Evolutionary conservation across 2,329 filamentous ascomycete species (phyloP), one percentile per base, ranked within the genome.

Genomic region (Aspergillus piperis): DNA sequence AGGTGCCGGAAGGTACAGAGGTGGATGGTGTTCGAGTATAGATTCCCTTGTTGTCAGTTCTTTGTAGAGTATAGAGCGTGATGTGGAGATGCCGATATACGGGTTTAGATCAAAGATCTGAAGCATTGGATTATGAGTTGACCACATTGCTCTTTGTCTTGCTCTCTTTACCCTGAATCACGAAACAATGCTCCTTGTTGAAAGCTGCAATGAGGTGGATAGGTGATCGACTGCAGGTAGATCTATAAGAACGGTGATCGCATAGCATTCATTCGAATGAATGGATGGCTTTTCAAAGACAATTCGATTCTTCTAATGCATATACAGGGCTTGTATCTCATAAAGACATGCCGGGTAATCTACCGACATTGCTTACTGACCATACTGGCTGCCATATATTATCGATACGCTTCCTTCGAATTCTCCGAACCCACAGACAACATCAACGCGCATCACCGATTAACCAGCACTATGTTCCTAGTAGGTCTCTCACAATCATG

Each of bases 1-100:
- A 75, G 66, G 72, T 74, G 15, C 67, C 71, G 1, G 66, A 64
- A 49, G 74, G 71, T 13, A 66, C 69, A 54, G 73, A 76, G 60
- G 68, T 75, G 11, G 60, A 73, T 30, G 75, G 73, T 2, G 65
- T 66, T 8, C 69, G 73, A 15, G 59, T 60, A 59, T 66, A 59
- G 60, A 58, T 8, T 36, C 15, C 32, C 21, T 32, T 36, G 42
- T 36, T 21, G 21, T 21, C 32, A 36, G 44, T 21, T 42, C 11
- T 52, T 52, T 32, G 23, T 57, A 36, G 32, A 51, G 47, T 57
- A 57, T 39, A 44, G 39, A 54, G 17, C 17, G 23, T 25, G 41
- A 44, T 21, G 41, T 23, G 36, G 51, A 39, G 36, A 17, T 15
- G 21, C 19, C 30, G 17, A 23, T 41, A 36, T 38, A 58, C 42